phyloP scores from a whole-genome alignment of 1,284 basidiomycete genomes.

The Ustanciosporium gigantosporum region DNA sequence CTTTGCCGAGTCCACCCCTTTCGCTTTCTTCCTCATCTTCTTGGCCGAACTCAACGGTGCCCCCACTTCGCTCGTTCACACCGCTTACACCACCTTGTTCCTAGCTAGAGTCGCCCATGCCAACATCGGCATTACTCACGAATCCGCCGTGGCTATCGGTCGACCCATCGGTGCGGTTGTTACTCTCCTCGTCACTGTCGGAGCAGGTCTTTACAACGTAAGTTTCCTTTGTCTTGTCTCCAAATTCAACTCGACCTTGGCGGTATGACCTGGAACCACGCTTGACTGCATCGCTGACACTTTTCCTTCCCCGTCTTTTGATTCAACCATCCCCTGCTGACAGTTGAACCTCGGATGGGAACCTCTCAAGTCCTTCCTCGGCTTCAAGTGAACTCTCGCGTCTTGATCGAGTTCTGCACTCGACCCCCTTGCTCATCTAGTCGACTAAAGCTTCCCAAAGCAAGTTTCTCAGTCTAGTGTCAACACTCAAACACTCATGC shows the following conservation, averaged over 20 bases:
- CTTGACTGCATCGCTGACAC: no score
- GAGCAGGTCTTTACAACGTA: constrained; percentile 57
- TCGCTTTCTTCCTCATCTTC: constrained; percentile 59
- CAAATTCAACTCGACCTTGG: no score
- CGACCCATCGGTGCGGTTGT: constrained; percentile 43
- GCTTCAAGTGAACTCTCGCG: constrained; percentile 46
- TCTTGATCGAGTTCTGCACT: background rate
- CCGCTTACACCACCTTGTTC: constrained; percentile 56
- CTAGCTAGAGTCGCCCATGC: constrained; percentile 50
- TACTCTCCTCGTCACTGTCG: constrained; percentile 46
- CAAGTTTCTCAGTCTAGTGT: no score
- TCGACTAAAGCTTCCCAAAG: no score
- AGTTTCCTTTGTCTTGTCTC: constrained; percentile 26
- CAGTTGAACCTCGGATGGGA: constrained; percentile 58
- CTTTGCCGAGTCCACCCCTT: constrained; percentile 55
- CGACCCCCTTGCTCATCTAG: no score
- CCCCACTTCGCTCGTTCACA: constrained; percentile 58
- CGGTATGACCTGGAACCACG: no score
- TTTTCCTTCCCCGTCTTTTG: no score
- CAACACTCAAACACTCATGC: no score
- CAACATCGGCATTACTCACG: constrained; percentile 40
- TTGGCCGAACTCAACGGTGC: constrained; percentile 61
- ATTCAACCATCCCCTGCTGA: no score
- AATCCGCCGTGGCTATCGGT: constrained; percentile 12
- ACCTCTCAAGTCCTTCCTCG: constrained; percentile 59